Base-by-base conservation (phyloP, 768 basidiomycete genomes). In the Termitomyces bulborhizus region DNA sequence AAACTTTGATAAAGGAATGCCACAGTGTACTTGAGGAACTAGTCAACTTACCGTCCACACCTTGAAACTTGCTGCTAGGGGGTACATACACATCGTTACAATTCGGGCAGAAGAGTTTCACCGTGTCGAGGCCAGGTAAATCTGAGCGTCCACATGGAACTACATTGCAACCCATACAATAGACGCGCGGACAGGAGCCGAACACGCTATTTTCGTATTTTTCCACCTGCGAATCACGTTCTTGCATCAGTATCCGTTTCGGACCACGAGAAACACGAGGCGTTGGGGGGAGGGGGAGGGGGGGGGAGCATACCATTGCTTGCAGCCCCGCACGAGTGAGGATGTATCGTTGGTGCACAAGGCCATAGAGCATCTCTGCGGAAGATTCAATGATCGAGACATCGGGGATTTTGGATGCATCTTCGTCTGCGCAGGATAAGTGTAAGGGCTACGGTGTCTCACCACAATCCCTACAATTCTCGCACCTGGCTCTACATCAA, bases 401-500 rank as follows among this genome's bases (percentile, higher is more conserved):
- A 70, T 99, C 97, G 15, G 97, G 97, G 56, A 99, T 98, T 75
- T 96, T 96, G 18, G 80, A 84, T 24, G 92, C 82, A 70, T 98
- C 97, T 70, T 98, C 97, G 62, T 90, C 88, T 88, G 45, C 11
- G 41, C 16, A 41, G 18, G 31, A 16, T 40, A 16, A 13, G 43
- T 47, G 46, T 60, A 53, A 61, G 53, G 24, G 18, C 36, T 29
- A 44, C 15, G 15, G 44, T 46, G 34, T 29, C 37, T 34, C 36
- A 34, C 41, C 36, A 43, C 27, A 21, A 21, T 21, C 21, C 21
- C 21, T 21, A 21, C 21, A 46, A 24, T 24, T 51, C 62, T 61
- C 86, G 69, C 68, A 95, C 96, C 94, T 77, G 97, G 93, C 73
- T 99, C 97, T 51, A 98, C 96, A 73, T 99, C 97, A 61, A 99